A percentile compares a stretch with the other conserved stretches of the same genome.
Evolutionary conservation across 164 flowering plant genomes (phyloP).

Genomic region (Tinospora cordifolia): DNA sequence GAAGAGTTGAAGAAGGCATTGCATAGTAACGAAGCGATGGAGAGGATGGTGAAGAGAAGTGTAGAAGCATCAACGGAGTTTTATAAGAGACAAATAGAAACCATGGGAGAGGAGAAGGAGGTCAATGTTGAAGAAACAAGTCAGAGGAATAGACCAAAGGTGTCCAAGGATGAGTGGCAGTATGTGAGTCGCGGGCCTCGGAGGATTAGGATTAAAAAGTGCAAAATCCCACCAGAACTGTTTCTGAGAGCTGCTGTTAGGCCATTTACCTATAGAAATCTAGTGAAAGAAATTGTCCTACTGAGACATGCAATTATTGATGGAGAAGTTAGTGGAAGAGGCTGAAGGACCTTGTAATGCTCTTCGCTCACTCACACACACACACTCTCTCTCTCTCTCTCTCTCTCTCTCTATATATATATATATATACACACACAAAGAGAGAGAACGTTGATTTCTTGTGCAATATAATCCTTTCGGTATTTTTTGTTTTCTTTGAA

Average conservation of each 20-base stretch:
- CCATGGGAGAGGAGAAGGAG: slow-evolving; percentile 27
- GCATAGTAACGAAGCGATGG: slow-evolving; percentile 60
- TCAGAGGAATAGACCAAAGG: slow-evolving; percentile 29
- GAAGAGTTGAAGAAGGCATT: slow-evolving; percentile 67
- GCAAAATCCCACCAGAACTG: slow-evolving; percentile 72
- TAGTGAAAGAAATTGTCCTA: slow-evolving; percentile 89
- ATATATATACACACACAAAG: too few species aligned
- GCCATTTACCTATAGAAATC: slow-evolving; percentile 79
- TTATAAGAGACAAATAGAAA: slow-evolving; percentile 39
- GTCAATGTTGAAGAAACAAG: slow-evolving; percentile 8
- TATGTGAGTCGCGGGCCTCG: slow-evolving; percentile 44
- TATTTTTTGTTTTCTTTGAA: background rate
- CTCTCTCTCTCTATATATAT: too few species aligned
- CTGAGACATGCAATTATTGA: slow-evolving; percentile 85
- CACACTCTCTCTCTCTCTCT: too few species aligned
- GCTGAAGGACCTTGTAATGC: slow-evolving; percentile 15
- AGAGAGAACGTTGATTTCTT: too few species aligned
- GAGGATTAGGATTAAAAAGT: slow-evolving; percentile 57
- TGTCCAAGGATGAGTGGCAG: slow-evolving; percentile 57
- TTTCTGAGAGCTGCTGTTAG: slow-evolving; percentile 76
- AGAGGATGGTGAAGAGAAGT: slow-evolving; percentile 45
- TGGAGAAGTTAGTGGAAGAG: slow-evolving; percentile 53
- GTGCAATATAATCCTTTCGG: too few species aligned
- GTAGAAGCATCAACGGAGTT: slow-evolving; percentile 30
- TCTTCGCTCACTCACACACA: too few species aligned